Conservation (phyloP, 345 rosid genomes). For the Eucalyptus shirleyi region DNA sequence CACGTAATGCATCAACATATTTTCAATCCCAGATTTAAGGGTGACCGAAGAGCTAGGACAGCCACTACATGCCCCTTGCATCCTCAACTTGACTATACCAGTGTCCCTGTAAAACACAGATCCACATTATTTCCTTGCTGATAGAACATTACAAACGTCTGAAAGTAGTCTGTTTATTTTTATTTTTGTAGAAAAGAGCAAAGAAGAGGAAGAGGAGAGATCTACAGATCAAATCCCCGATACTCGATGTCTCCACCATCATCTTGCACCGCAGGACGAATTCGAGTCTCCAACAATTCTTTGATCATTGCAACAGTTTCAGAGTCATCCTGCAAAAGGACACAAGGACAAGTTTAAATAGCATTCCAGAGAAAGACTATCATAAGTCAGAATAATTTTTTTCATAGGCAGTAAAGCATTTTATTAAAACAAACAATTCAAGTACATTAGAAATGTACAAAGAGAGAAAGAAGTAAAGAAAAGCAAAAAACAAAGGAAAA, state of each 20-base stretch:
- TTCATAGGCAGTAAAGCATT: neutral
- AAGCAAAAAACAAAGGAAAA: neutral
- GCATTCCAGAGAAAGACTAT: neutral
- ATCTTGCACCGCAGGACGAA: slow-evolving; percentile 96
- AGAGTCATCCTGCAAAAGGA: slow-evolving; percentile 71
- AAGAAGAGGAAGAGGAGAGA: neutral
- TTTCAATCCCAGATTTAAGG: slow-evolving; percentile 93
- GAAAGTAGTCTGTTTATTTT: neutral
- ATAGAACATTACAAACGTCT: neutral
- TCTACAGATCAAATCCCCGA: slow-evolving; percentile 74
- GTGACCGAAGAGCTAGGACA: slow-evolving; percentile 99
- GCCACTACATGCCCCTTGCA: slow-evolving; percentile 99
- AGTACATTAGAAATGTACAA: slow-evolving; percentile 33
- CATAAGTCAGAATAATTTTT: neutral
- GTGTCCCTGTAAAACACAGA: slow-evolving; percentile 50
- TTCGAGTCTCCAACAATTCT: slow-evolving; percentile 93
- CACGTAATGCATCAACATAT: slow-evolving; percentile 98
- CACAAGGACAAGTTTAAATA: neutral
- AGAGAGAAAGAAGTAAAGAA: neutral
- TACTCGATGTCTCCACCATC: slow-evolving; percentile 98
- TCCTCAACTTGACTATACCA: slow-evolving; percentile 76
- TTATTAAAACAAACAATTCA: neutral
- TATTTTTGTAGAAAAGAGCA: neutral
- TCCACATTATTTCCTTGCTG: neutral
- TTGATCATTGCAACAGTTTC: slow-evolving; percentile 97